A percentile compares a stretch with the other conserved stretches of the same genome.
phyloP scores from a whole-genome alignment of 2,329 filamentous ascomycete genomes.

The Nothomitra cinnamomea region DNA sequence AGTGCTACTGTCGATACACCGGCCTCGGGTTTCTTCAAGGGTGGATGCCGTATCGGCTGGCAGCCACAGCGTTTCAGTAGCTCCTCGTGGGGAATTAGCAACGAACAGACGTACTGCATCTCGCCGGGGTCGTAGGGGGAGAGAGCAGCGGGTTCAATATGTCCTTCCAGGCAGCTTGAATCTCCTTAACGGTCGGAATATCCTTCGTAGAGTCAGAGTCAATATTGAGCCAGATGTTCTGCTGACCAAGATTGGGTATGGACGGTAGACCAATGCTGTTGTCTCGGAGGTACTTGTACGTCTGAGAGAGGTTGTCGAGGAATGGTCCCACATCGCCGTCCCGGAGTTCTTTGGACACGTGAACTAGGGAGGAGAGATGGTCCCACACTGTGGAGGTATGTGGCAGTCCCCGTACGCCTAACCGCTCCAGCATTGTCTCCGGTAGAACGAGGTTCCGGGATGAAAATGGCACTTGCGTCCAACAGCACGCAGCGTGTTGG shows the following conservation, averaged over 20 bases:
- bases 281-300: neutral
- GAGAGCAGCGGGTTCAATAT: slow-evolving; percentile 11
- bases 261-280: neutral
- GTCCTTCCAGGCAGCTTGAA: slow-evolving; percentile 11
- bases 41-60: slow-evolving; percentile 12
- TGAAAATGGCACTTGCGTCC: neutral
- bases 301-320: neutral
- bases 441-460: neutral
- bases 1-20: slow-evolving; percentile 3
- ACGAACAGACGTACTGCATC: slow-evolving; percentile 11
- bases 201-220: too few species aligned
- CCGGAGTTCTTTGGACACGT: neutral
- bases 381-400: neutral
- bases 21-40: slow-evolving; percentile 4
- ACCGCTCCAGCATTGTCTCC: too few species aligned
- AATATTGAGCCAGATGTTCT: neutral
- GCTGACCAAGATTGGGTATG: neutral
- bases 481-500: slow-evolving; percentile 4
- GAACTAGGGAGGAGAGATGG: neutral
- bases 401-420: neutral
- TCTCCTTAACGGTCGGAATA: slow-evolving; percentile 8
- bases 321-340: neutral
- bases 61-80: slow-evolving; percentile 13
- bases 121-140: slow-evolving; percentile 13
- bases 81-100: slow-evolving; percentile 12